Percentiles rank a stretch among this genome's conserved stretches.
These are phyloP conservation scores for Fusarium sp. DNA, from an alignment of 2,329 filamentous ascomycete genomes.

Conservation along the genomic window DNA sequence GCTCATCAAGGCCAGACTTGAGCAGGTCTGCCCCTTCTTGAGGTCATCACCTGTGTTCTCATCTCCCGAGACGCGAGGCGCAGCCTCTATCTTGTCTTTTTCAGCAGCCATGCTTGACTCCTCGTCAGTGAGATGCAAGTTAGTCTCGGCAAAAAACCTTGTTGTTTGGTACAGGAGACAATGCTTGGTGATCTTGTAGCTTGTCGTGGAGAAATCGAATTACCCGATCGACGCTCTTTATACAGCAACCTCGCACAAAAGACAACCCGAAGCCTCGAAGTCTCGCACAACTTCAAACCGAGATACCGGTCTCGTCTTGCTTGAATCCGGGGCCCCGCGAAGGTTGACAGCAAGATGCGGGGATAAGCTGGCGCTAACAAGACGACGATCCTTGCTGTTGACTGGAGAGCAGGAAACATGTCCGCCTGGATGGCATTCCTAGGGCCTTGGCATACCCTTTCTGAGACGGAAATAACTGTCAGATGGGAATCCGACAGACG, in stretches of 20 bases:
- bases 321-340: conserved; percentile 1
- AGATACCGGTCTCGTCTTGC: background rate
- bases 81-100: background rate
- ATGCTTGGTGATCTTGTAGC: background rate
- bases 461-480: background rate
- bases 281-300: background rate
- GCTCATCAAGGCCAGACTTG: conserved; percentile 4
- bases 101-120: background rate
- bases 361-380: background rate
- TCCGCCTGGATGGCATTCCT: background rate
- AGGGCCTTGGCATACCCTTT: background rate
- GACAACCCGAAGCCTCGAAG: conserved; percentile 1
- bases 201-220: background rate
- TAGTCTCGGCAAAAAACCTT: background rate
- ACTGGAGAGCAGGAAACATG: background rate
- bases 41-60: background rate
- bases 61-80: background rate
- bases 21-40: background rate
- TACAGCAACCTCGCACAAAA: background rate
- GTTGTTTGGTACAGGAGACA: background rate
- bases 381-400: background rate
- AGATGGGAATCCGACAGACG: background rate
- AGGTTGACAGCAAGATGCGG: background rate
- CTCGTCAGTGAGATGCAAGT: background rate
- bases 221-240: background rate